Evolutionary conservation across 257 asterid species (phyloP), one percentile per base, ranked within the genome.

Genomic region (Voacanga thouarsii): DNA sequence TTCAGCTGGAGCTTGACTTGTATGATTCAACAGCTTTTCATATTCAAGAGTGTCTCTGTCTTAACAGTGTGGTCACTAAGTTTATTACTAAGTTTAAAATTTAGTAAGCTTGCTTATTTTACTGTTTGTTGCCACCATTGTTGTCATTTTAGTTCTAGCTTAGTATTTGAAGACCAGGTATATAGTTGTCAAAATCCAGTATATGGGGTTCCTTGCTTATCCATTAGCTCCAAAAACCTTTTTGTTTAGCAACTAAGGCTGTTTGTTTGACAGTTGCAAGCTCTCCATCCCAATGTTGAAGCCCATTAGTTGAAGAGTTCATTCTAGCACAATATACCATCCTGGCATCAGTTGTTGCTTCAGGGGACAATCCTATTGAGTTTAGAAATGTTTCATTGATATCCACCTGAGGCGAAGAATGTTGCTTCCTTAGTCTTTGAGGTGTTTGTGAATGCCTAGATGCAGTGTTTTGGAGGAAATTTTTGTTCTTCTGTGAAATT

Each of bases 401-500:
- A 21, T 33, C 16, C 3, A 55, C 50, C 21, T 28, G 50, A 53
- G 77, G n/a, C 12, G 33, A 50, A 23, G 28, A 30, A 30, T 28
- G 18, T 57, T 37, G 56, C 21, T 7, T 74, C 78, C 41, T 59
- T 57, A 75, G n/a, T 41, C 78, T 59, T 72, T n/a, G 28, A 57
- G 45, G 33, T 19, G 24, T 75, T 21, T 16, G 28, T 33, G 41
- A 24, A 23, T 33, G 26, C 43, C n/a, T 2, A n/a, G 4, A 45
- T 41, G 23, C 24, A 18, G 7, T 28, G 45, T 60, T 41, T 41
- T 41, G 41, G 23, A 43, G 71, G 26, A 61, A 15, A 0, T 39
- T 30, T 28, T 30, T 1, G 12, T 23, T 49, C 57, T 11, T 9
- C 14, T 5, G 37, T 4, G 11, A 50, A 12, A 30, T 18, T 51